phyloP scores from a whole-genome alignment of 2,329 filamentous ascomycete species.

The Botryotinia calthae region DNA sequence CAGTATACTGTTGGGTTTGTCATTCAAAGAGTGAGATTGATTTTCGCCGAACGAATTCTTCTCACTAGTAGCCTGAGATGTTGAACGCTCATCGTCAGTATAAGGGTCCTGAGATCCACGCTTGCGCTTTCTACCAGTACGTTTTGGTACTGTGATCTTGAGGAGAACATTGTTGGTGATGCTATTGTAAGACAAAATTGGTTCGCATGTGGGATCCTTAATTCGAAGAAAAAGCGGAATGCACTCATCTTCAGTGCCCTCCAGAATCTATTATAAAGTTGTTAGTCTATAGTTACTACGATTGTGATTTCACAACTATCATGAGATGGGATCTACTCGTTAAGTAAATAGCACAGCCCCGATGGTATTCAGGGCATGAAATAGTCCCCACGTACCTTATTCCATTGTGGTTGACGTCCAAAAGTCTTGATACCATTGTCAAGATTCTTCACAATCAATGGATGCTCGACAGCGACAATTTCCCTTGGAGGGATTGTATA shows the following conservation, averaged over 20 bases:
- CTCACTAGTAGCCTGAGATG: neutral
- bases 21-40: conserved; percentile 47
- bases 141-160: conserved; percentile 80
- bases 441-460: conserved; percentile 62
- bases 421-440: conserved; percentile 63
- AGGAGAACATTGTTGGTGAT: conserved; percentile 80
- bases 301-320: conserved; percentile 5
- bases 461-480: conserved; percentile 64
- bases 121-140: conserved; percentile 84
- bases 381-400: conserved; percentile 33
- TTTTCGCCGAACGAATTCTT: conserved; percentile 33
- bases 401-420: conserved; percentile 41
- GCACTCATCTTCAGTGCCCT: conserved; percentile 46
- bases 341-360: neutral
- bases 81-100: conserved; percentile 37
- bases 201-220: conserved; percentile 74
- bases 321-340: conserved; percentile 23
- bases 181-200: conserved; percentile 72
- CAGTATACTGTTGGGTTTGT: conserved; percentile 55
- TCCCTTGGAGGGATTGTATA: conserved; percentile 51
- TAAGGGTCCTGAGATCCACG: conserved; percentile 70
- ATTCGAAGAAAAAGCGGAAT: conserved; percentile 74
- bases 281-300: neutral
- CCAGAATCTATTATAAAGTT: conserved; percentile 43
- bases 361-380: too few species aligned